Conservation (phyloP, 2,329 filamentous ascomycete genomes). For the Colletotrichum zoysiae region DNA sequence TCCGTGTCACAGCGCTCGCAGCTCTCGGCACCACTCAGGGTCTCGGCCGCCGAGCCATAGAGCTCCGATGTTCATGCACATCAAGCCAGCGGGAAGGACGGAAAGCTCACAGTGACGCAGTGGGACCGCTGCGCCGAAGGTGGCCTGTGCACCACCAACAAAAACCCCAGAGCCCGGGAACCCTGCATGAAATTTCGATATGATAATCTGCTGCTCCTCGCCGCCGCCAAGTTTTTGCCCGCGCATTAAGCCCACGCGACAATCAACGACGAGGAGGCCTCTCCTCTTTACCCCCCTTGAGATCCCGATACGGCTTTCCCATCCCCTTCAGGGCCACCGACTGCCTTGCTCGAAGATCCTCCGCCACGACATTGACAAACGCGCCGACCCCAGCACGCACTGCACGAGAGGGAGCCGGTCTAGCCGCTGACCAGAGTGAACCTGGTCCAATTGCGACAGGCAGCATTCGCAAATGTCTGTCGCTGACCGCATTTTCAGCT, state of each 20-base stretch:
- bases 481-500: constrained; percentile 64
- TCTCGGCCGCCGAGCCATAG: constrained; percentile 1
- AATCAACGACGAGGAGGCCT: constrained; percentile 33
- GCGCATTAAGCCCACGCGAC: constrained; percentile 33
- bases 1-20: constrained; percentile 10
- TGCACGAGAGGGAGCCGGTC: constrained; percentile 43
- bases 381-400: constrained; percentile 13
- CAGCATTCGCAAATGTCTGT: constrained; percentile 62
- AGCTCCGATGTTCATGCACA: constrained; percentile 6
- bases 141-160: constrained; percentile 38
- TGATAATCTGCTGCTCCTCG: constrained; percentile 35
- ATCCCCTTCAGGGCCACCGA: constrained; percentile 10
- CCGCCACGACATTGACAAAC: constrained; percentile 9
- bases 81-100: neutral
- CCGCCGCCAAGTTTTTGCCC: constrained; percentile 39
- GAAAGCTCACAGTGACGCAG: constrained; percentile 35
- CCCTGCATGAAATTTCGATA: constrained; percentile 41
- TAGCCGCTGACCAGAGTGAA: constrained; percentile 31
- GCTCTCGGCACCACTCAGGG: constrained; percentile 9
- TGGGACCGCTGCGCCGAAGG: constrained; percentile 14
- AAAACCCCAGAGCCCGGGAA: constrained; percentile 35
- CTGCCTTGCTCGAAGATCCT: neutral
- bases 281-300: neutral
- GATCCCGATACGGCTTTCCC: neutral
- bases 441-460: constrained; percentile 30